phyloP scores from a whole-genome alignment of 129 eudicot genomes.

The Artemisia annua region DNA sequence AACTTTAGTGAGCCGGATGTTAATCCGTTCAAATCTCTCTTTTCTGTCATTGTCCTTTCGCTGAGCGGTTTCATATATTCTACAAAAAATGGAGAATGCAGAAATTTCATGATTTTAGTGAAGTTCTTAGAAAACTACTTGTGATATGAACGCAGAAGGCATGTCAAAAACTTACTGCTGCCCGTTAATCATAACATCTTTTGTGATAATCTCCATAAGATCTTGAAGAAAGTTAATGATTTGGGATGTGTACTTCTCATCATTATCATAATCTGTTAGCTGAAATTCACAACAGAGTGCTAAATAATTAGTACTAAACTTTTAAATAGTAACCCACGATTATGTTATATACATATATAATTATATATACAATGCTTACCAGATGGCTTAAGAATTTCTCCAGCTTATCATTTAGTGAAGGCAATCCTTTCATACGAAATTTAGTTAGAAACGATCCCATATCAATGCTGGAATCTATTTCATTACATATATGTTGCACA shows the following conservation, averaged over 20 bases:
- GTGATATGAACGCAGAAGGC: conserved; percentile 4
- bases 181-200: conserved; percentile 80
- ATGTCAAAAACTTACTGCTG: conserved; percentile 52
- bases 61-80: conserved; percentile 56
- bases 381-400: conserved; percentile 73
- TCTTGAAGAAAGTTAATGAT: conserved; percentile 80
- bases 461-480: conserved; percentile 69
- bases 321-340: no score
- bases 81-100: conserved; percentile 21
- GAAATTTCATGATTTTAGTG: conserved; percentile 12
- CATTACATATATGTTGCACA: conserved; percentile 53
- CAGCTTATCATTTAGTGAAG: conserved; percentile 75
- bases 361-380: conserved; percentile 48
- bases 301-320: conserved; percentile 1
- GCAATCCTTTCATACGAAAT: conserved; percentile 79
- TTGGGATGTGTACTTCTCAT: conserved; percentile 53
- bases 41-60: conserved; percentile 42
- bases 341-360: no score
- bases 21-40: conserved; percentile 75
- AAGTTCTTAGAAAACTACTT: conserved; percentile 6
- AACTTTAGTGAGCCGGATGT: conserved; percentile 42
- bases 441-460: conserved; percentile 46
- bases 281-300: conserved; percentile 27
- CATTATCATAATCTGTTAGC: conserved; percentile 59
- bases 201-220: conserved; percentile 81